Evolutionary conservation across 805 yeast genomes (phyloP).

Genomic region (Komagataella pseudopastoris): DNA sequence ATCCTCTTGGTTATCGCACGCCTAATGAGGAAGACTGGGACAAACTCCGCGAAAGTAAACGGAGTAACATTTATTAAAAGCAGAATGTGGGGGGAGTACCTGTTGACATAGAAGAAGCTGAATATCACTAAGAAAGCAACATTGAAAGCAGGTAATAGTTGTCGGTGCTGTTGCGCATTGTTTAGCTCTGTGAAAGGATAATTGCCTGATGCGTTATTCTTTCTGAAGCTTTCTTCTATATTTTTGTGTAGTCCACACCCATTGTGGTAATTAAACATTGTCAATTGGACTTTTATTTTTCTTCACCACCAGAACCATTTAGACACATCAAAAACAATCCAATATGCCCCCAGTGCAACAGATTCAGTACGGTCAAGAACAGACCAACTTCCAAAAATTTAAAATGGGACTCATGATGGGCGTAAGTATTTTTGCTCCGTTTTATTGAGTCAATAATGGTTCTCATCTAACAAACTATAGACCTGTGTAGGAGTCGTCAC

Average conservation of each 20-base stretch:
- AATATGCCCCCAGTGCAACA: constrained; percentile 58
- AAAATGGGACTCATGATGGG: constrained; percentile 99
- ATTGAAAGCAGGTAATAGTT: too few relatives aligned
- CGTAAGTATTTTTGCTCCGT: constrained; percentile 18
- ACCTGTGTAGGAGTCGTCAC: constrained; percentile 84
- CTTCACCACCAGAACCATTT: not conserved
- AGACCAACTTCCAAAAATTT: constrained; percentile 88
- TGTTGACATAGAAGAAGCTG: too few relatives aligned
- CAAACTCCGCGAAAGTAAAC: too few relatives aligned
- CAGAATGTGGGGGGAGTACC: too few relatives aligned
- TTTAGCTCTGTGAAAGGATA: not conserved
- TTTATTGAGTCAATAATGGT: not conserved
- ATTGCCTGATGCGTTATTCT: not conserved
- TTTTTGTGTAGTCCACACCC: not conserved
- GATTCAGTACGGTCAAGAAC: constrained; percentile 48
- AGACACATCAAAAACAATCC: not conserved
- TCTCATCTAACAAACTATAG: constrained; percentile 9
- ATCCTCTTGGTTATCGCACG: not conserved
- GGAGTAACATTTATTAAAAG: too few relatives aligned
- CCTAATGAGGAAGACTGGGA: not conserved
- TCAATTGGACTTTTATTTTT: not conserved
- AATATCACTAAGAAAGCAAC: too few relatives aligned
- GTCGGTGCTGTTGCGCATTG: constrained; percentile 1
- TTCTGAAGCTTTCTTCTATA: not conserved
- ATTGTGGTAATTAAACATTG: not conserved